Evolutionary conservation across 306 rosid species (phyloP).

Genomic region (Citrullus amarus): DNA sequence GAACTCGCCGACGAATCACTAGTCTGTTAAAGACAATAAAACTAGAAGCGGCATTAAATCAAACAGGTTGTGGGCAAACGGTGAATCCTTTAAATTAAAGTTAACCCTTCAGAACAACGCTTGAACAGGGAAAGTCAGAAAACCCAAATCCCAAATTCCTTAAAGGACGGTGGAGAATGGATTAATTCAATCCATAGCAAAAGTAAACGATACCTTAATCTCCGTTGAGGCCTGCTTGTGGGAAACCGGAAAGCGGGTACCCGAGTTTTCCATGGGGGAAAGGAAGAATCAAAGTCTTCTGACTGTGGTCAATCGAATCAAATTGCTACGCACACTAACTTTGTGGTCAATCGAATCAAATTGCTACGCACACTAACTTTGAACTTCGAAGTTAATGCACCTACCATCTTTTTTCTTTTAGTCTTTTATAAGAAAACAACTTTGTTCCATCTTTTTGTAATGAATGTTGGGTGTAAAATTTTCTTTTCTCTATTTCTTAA

Average conservation of each 20-base stretch:
- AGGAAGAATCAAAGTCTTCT: not conserved
- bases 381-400: not conserved
- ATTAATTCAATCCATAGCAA: not conserved
- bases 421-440: not conserved
- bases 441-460: too few relatives aligned
- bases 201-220: conserved; percentile 32
- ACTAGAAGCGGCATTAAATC: conserved; percentile 4
- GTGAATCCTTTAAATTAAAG: not conserved
- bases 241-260: conserved; percentile 39
- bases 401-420: not conserved
- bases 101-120: not conserved
- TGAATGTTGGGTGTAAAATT: too few relatives aligned
- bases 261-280: conserved; percentile 18
- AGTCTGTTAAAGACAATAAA: not conserved
- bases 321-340: not conserved
- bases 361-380: not conserved
- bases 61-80: conserved; percentile 19
- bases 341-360: not conserved
- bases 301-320: not conserved
- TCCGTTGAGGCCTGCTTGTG: conserved; percentile 33
- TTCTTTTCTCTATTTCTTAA: too few relatives aligned
- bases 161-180: not conserved
- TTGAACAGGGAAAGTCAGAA: not conserved
- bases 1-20: not conserved
- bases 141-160: not conserved